Conservation (phyloP, 352 stramenopile species). For the Phytophthora fragariaefolia region DNA sequence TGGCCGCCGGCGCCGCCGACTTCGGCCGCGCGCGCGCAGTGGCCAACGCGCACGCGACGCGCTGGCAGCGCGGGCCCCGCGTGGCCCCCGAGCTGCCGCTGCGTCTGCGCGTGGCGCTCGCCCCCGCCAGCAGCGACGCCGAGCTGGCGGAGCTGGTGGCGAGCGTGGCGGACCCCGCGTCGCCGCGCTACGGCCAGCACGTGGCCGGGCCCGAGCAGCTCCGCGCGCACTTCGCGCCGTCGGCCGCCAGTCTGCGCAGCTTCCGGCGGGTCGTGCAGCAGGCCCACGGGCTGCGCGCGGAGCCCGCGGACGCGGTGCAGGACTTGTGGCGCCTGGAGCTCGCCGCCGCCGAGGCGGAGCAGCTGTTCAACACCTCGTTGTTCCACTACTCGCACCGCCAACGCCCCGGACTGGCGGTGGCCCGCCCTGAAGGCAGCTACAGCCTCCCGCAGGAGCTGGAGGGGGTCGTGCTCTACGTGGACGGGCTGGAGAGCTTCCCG, state of each 20-base stretch:
- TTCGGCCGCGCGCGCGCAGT: slow-evolving; percentile 17
- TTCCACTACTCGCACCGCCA: slow-evolving; percentile 53
- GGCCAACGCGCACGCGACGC: slow-evolving; percentile 24
- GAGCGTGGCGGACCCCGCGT: slow-evolving; percentile 54
- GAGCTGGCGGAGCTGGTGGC: slow-evolving; percentile 51
- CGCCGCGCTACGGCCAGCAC: slow-evolving; percentile 59
- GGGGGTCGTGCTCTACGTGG: slow-evolving; percentile 60
- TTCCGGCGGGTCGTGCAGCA: slow-evolving; percentile 22
- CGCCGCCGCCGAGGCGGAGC: slow-evolving; percentile 49
- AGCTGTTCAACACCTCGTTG: slow-evolving; percentile 58
- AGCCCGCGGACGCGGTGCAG: slow-evolving; percentile 32
- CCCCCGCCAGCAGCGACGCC: slow-evolving; percentile 32
- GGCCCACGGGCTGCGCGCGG: slow-evolving; percentile 8
- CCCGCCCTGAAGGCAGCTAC: slow-evolving; percentile 51
- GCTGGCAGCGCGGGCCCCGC: slow-evolving; percentile 39
- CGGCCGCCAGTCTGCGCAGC: slow-evolving; percentile 9
- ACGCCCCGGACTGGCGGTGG: slow-evolving; percentile 38
- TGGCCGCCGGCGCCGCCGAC: not conserved
- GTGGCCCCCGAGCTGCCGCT: slow-evolving; percentile 32
- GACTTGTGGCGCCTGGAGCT: slow-evolving; percentile 63
- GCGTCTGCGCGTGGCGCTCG: slow-evolving; percentile 50
- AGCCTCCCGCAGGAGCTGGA: slow-evolving; percentile 45
- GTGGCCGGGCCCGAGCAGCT: slow-evolving; percentile 41
- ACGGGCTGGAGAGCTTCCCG: slow-evolving; percentile 77
- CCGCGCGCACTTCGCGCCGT: slow-evolving; percentile 47